Evolutionary conservation across 2,329 filamentous ascomycete species (phyloP), one percentile per base, ranked within the genome.

Genomic region (Fusarium sp.): DNA sequence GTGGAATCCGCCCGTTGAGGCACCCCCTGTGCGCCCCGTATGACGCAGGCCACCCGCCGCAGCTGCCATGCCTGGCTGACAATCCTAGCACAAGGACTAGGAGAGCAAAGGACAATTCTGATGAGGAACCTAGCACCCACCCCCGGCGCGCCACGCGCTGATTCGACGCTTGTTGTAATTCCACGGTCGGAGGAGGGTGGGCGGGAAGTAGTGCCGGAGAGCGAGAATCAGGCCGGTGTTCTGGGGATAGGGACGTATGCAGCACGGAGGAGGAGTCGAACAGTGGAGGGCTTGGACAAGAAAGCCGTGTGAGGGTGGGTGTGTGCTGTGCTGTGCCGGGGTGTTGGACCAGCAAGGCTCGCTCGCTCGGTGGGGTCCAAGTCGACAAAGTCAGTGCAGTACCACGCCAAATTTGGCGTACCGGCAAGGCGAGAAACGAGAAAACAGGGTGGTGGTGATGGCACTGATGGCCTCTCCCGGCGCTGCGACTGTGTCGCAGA

Each of bases 1-100:
- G n/a, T n/a, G n/a, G n/a, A n/a, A n/a, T n/a, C 75, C 74, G 72
- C 76, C 77, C 74, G 73, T 75, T 76, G 75, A 78, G 71, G 76
- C 75, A 76, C 73, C 75, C 76, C 78, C 72, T 78, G 74, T 69
- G 69, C 70, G 69, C 64, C 71, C 75, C 73, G 70, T 71, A 77
- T 77, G 75, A 76, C 76, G 76, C 75, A 77, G 71, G 46, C 73
- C 64, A 73, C 67, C 68, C 64, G 73, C 65, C 68, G 72, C 64
- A 63, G 68, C 69, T 71, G 66, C 71, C 69, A 75, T 65, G 69
- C 73, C 65, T 65, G 67, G 72, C 55, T 66, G 68, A 69, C 61
- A 72, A 74, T 68, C 73, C 73, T 66, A 67, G 68, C 58, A 71
- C 61, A 65, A 58, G 62, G 66, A 68, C 60, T 59, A 62, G 51